Evolutionary conservation across 495 filamentous ascomycete species (phyloP), one percentile per base, ranked within the genome.

Genomic region (Pyrenopolyporus hunteri): DNA sequence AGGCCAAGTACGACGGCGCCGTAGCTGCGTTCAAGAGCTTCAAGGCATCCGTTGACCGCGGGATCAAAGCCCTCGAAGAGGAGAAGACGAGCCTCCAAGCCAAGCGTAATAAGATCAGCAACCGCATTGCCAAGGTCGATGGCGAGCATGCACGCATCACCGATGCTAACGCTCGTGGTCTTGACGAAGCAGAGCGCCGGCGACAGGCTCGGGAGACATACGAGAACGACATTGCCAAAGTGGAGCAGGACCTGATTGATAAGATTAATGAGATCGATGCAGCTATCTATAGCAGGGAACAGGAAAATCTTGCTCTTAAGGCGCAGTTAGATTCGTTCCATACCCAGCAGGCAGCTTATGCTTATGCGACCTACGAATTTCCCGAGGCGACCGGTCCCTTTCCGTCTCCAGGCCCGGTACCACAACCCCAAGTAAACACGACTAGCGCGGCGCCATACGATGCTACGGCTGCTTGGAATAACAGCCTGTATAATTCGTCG

Each of bases 71-170:
- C 1, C 71, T 91, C 39, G 84, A 90, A 50, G 80, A 84, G 19
- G 92, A 96, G 51, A 76, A 89, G 55, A 76, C 76, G 11, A 78
- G 82, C 49, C 76, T 85, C n/a, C 77, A 89, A 57, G 86, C 89
- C 52, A 91, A 92, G 73, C 83, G 83, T 26, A 92, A 95, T 72
- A 87, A 89, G 67, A 85, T 95, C 8, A 85, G 86, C 48, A 76
- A 84, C 28, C 89, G 92, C 40, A 85, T 88, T 51, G 82, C 85
- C 54, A 88, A 90, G 68, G 85, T 93, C 31, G 88, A 88, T 58
- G 85, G 88, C 58, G 89, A 95, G 70, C 86, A 89, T 57, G 88
- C 90, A 40, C 84, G 86, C 55, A 89, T 95, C 48, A 82, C 85
- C 20, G 87, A 89, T 48, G 89, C 88, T 49, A 93, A 91, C 67